Conservation (phyloP, 345 rosid genomes). For the Draba incana region DNA sequence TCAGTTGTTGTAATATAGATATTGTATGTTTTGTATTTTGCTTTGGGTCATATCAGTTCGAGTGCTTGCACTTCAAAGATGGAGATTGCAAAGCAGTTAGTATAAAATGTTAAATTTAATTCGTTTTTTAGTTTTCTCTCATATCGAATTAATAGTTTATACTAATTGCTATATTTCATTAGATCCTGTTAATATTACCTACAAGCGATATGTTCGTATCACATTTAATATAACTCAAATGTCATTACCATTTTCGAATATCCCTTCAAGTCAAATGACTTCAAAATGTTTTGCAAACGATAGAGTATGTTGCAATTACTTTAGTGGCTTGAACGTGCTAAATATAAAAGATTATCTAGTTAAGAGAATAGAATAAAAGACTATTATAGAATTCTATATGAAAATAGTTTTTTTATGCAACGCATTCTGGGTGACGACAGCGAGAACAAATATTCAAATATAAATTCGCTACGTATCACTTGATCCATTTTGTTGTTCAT, state of each 20-base stretch:
- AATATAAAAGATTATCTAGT: conserved; percentile 26
- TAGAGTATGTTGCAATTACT: not conserved
- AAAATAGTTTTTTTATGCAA: conserved; percentile 9
- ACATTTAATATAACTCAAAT: not conserved
- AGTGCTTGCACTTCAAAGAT: conserved; percentile 8
- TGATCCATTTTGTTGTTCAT: conserved; percentile 17
- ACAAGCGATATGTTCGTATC: not conserved
- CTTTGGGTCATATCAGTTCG: conserved; percentile 12
- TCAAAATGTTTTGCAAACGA: not conserved
- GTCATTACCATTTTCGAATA: conserved; percentile 12
- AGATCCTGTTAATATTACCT: not conserved
- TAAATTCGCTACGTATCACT: conserved; percentile 23
- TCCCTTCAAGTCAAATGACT: conserved; percentile 21
- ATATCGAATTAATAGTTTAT: conserved; percentile 6
- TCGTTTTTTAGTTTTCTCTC: conserved; percentile 2
- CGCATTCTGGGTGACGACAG: not conserved
- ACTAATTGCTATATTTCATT: conserved; percentile 8
- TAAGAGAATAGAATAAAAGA: not conserved
- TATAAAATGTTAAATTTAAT: not conserved
- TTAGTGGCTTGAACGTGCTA: conserved; percentile 24
- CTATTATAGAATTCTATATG: too few species aligned
- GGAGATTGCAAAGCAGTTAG: conserved; percentile 11
- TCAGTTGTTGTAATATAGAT: conserved; percentile 14
- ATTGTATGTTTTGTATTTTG: conserved; percentile 32
- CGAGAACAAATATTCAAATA: conserved; percentile 4